Base-by-base conservation (phyloP, 2,329 filamentous ascomycete genomes). In the Didymella glomerata region DNA sequence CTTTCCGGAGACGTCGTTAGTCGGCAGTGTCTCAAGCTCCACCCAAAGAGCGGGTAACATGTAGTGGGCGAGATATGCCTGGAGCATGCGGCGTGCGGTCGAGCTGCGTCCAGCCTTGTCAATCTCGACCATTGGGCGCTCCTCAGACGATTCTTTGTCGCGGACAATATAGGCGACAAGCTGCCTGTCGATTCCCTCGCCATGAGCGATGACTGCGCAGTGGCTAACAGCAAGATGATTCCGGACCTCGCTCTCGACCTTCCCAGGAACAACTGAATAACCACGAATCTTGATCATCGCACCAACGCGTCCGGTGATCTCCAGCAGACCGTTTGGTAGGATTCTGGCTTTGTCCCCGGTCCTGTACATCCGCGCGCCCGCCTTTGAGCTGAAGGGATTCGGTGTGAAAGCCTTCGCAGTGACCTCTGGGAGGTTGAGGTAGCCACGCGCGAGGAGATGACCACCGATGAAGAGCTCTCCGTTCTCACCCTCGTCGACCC, bases 41-140 rank as follows among this genome's bases (percentile, higher is more conserved):
- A 93, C 87, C 91, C 91, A 94, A 3, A 93, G 76, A 0, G 89
- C 83, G 0, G 91, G 91, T 53, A 94, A 89, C 91, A 94, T 93
- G 76, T 94, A 94, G 62, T 91, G 90, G 1, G 91, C 91, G 28
- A 94, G 82, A 62, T 87, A 86, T 16, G 84, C 80, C 1, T 87
- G 83, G 2, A 94, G 82, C 16, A 84, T 83, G 54, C 87, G 85
- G 46, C 91, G 84, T 3, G 90, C 87, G 6, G 83, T 83, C 1
- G 90, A 87, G 65, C 90, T 92, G 75, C 90, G 88, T 5, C 89
- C 90, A 27, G 86, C 84, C 55, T 88, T 85, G 60, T 92, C 87
- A 46, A 93, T 86, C 46, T 89, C 84, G 2, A 91, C 81, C 4
- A 80, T 76, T 0, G 87, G 85, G 22, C 89, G 87, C 42, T 86